Base-by-base conservation (phyloP, 2,329 filamentous ascomycete genomes). In the Oidium heveae region DNA sequence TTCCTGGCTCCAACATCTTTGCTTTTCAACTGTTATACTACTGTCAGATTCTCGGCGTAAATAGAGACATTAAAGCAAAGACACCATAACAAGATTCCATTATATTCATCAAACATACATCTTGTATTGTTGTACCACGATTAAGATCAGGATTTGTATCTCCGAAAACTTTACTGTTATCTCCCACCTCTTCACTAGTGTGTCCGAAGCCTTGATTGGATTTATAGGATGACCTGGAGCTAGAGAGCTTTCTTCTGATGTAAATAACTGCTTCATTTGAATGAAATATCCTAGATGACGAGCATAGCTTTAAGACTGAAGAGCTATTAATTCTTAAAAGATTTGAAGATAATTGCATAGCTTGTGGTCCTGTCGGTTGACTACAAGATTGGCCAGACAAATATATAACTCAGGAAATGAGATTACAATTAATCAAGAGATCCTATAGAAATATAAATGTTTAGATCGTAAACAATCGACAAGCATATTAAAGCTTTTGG, bases 51-150 rank as follows among this genome's bases (percentile, higher is more conserved):
- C 24, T 28, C 24, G 24, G 24, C 7, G 3, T 4, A 28, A 28
- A 28, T 28, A 28, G 24, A 28, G 24, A 18, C n/a, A n/a, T n/a
- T 12, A 12, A n/a, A 20, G 18, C 39, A 15, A 20, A 53, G 52
- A 33, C 32, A 53, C 39, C 61, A 56, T 51, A 50, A 22, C 54
- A 37, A 32, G 22, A 24, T 32, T 33, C 41, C 16, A n/a, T 16
- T 51, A 10, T 41, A 52, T 4, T 22, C 52, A 58, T 46, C 49
- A 10, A 37, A 62, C 69, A 60, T 63, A 82, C 80, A 68, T 84
- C 79, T 64, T 78, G 72, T 58, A 84, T 72, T 8, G 79, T 78
- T 52, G 79, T 79, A 16, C 79, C 79, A 63, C 82, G 77, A 52
- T 74, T 72, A 37, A 82, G 62, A 62, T 84, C 79, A 20, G 79